These are phyloP conservation scores for Phyllostachys edulis DNA, from an alignment of 176 grass and related monocot species.

Conservation along the genomic window DNA sequence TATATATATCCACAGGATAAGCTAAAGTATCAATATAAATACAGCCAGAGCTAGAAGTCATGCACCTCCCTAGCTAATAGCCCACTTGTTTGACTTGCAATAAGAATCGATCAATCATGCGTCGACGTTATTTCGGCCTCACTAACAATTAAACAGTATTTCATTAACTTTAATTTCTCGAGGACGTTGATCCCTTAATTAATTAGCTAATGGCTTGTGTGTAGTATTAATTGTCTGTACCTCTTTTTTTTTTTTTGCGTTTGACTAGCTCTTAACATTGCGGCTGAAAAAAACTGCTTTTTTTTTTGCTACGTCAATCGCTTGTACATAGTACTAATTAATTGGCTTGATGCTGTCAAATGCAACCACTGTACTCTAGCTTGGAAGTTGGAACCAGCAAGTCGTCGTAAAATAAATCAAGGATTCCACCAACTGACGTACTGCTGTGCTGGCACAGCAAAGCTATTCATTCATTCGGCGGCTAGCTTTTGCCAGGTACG, in stretches of 20 bases:
- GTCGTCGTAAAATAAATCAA: background rate
- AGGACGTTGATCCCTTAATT: slow-evolving; percentile 7
- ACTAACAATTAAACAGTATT: background rate
- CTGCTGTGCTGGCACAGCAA: no score
- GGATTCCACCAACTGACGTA: background rate
- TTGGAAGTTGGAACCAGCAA: no score
- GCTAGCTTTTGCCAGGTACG: background rate
- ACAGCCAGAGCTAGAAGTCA: background rate
- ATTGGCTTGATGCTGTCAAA: background rate
- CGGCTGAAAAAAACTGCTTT: background rate
- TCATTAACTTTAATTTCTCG: background rate
- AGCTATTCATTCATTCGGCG: background rate
- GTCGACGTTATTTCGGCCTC: background rate
- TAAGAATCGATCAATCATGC: slow-evolving; percentile 1
- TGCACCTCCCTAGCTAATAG: background rate
- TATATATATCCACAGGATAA: background rate
- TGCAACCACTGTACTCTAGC: no score
- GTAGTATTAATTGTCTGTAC: background rate
- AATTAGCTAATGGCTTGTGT: background rate
- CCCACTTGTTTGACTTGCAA: slow-evolving; percentile 24
- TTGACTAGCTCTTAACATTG: background rate
- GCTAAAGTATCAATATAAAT: background rate
- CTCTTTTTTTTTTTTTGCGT: no score
- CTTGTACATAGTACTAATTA: background rate
- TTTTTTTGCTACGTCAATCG: background rate